A percentile compares a stretch with the other conserved stretches of the same genome.
Evolutionary conservation across 805 yeast genomes (phyloP).

Genomic region (Nakazawaea molendinolei): DNA sequence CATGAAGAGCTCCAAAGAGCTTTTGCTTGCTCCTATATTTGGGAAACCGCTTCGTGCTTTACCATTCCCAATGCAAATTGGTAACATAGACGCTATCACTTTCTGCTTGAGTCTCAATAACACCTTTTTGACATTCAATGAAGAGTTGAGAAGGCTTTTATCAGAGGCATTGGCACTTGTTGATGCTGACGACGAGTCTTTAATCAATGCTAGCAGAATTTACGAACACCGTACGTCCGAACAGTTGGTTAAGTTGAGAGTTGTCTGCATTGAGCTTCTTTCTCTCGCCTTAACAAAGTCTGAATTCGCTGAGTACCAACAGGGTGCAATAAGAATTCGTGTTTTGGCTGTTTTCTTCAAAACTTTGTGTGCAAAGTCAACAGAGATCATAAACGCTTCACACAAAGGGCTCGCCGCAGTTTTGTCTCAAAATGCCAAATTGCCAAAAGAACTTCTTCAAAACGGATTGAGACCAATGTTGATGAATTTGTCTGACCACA

Average conservation of each 20-base stretch:
- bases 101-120: constrained; percentile 79
- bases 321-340: constrained; percentile 66
- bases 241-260: constrained; percentile 79
- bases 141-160: constrained; percentile 77
- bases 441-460: constrained; percentile 93
- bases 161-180: constrained; percentile 90
- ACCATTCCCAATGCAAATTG: constrained; percentile 98
- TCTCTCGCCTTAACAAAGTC: constrained; percentile 82
- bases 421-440: constrained; percentile 74
- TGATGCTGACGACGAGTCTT: constrained; percentile 95
- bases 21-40: constrained; percentile 86
- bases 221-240: constrained; percentile 84
- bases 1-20: constrained; percentile 75
- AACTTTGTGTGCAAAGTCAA: constrained; percentile 78
- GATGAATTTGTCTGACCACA: constrained; percentile 91
- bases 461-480: constrained; percentile 93
- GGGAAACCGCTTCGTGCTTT: constrained; percentile 94
- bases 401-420: constrained; percentile 82
- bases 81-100: constrained; percentile 95
- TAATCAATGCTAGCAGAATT: constrained; percentile 80
- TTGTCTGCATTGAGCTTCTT: constrained; percentile 79
- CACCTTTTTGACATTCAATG: constrained; percentile 79
- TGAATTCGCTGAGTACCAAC: constrained; percentile 69
- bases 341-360: constrained; percentile 93
- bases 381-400: constrained; percentile 88